Evolutionary conservation across 2,329 filamentous ascomycete genomes (phyloP), one percentile per base, ranked within the genome.

Genomic region (Cytospora piceicola): DNA sequence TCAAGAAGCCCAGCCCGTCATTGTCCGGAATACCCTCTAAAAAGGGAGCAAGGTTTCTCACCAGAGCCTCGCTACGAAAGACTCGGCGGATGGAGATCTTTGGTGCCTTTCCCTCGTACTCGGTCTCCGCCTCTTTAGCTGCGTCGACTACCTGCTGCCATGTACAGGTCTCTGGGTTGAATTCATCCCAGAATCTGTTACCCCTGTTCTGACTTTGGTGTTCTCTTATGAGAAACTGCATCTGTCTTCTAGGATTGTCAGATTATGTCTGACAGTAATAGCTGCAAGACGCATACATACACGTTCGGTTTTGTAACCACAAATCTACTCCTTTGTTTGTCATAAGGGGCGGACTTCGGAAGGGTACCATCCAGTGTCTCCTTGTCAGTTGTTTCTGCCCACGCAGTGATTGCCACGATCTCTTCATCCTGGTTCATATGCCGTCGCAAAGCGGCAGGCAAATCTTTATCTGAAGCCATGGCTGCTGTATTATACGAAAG

Each of bases 21-120:
- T 39, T 46, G 3, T 64, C 46, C 11, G 61, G 54, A n/a, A 64
- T 49, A 6, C 27, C 55, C 27, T 64, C 61, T 3, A 64, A 36
- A 24, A 64, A 17, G 24, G 61, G 36, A 4, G 12, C 14, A 24
- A 15, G 14, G 15, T 53, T 27, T 24, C 39, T 22, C 34, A 57
- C 6, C 20, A 6, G 1, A 22, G 17, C 42, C 27, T 34, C 42
- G 4, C 29, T 15, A 7, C 61, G 61, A 14, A 64, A 58, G 9
- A 17, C 61, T 39, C 42, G 30, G 6, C 61, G 54, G 11, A 64
- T 14, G 3, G n/a, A 3, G 27, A 53, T 39, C 27, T 7, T 6
- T 3, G 22, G 15, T 7, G 39, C 61, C 20, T 58, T 64, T 1
- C 11, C 53, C 1, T 34, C 29, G 20, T 64, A 64, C 6, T 20